phyloP scores from a whole-genome alignment of 768 basidiomycete genomes.

The Floccularia luteovirens region DNA sequence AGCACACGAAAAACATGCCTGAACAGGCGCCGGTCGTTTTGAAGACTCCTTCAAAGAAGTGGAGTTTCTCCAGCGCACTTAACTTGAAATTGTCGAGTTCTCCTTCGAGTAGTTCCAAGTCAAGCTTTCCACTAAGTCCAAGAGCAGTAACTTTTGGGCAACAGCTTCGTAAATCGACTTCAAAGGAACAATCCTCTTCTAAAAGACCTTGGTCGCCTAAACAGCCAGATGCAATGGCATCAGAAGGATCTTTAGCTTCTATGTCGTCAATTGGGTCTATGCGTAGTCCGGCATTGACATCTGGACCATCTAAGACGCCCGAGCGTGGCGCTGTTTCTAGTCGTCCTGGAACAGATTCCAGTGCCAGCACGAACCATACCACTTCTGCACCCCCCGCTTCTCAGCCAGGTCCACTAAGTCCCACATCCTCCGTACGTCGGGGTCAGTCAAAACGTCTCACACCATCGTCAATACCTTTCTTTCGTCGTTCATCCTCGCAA shows the following conservation, averaged over 20 bases:
- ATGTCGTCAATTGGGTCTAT: slow-evolving; percentile 68
- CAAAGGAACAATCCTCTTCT: slow-evolving; percentile 50
- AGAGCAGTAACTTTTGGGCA: slow-evolving; percentile 61
- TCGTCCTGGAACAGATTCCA: slow-evolving; percentile 71
- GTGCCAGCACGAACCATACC: slow-evolving; percentile 60
- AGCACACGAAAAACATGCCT: slow-evolving; percentile 31
- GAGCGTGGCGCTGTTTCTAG: slow-evolving; percentile 49
- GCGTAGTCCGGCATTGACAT: slow-evolving; percentile 37
- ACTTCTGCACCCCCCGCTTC: slow-evolving; percentile 46
- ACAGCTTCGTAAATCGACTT: slow-evolving; percentile 59
- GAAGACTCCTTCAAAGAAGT: slow-evolving; percentile 91
- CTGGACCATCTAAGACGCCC: slow-evolving; percentile 50
- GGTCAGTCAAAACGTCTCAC: slow-evolving; percentile 77
- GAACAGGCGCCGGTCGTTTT: slow-evolving; percentile 39
- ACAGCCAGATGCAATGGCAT: slow-evolving; percentile 71
- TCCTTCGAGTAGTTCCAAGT: slow-evolving; percentile 51
- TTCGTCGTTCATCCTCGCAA: slow-evolving; percentile 86
- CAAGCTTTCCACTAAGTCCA: slow-evolving; percentile 57
- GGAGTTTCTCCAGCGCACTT: slow-evolving; percentile 87
- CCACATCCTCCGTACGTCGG: slow-evolving; percentile 60
- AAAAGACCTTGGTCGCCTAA: slow-evolving; percentile 59
- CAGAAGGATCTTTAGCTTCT: slow-evolving; percentile 70
- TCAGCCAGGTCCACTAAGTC: slow-evolving; percentile 60
- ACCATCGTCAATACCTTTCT: slow-evolving; percentile 91
- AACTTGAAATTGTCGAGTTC: slow-evolving; percentile 68